phyloP scores from a whole-genome alignment of 805 yeast genomes.

The Kregervanrija fluxuum region DNA sequence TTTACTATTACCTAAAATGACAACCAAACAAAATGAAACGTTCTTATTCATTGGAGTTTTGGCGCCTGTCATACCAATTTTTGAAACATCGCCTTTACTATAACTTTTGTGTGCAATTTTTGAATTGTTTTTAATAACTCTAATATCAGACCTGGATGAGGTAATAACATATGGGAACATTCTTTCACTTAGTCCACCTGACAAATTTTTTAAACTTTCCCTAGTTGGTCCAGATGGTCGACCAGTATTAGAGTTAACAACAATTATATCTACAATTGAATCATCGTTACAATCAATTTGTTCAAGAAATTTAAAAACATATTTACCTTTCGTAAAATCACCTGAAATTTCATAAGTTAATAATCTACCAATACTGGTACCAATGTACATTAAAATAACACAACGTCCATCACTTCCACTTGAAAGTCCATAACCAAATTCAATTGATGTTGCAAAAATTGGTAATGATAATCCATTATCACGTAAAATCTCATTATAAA shows the following conservation, averaged over 20 bases:
- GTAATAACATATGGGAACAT: slow-evolving; percentile 58
- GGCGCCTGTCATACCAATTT: slow-evolving; percentile 45
- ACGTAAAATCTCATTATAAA: slow-evolving; percentile 30
- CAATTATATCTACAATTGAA: slow-evolving; percentile 47
- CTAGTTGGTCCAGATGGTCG: slow-evolving; percentile 57
- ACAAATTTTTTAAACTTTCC: slow-evolving; percentile 44
- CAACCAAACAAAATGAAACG: slow-evolving; percentile 24
- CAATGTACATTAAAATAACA: slow-evolving; percentile 65
- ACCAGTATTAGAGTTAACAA: slow-evolving; percentile 55
- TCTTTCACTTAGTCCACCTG: slow-evolving; percentile 18
- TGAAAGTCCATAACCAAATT: slow-evolving; percentile 65
- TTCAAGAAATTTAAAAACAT: slow-evolving; percentile 46
- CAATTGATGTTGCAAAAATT: slow-evolving; percentile 48
- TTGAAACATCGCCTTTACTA: slow-evolving; percentile 39
- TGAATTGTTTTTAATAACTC: slow-evolving; percentile 54
- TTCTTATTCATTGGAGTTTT: slow-evolving; percentile 13
- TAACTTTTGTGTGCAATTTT: slow-evolving; percentile 60
- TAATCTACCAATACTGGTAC: slow-evolving; percentile 71
- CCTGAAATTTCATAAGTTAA: slow-evolving; percentile 62
- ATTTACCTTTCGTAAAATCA: slow-evolving; percentile 46
- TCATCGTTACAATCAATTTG: slow-evolving; percentile 42
- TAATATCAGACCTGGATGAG: slow-evolving; percentile 50
- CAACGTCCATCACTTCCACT: slow-evolving; percentile 27
- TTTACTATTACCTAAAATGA: slow-evolving; percentile 21
- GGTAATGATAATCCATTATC: slow-evolving; percentile 24